Conservation (phyloP, 345 rosid genomes). For the Anastatica hierochuntica region DNA sequence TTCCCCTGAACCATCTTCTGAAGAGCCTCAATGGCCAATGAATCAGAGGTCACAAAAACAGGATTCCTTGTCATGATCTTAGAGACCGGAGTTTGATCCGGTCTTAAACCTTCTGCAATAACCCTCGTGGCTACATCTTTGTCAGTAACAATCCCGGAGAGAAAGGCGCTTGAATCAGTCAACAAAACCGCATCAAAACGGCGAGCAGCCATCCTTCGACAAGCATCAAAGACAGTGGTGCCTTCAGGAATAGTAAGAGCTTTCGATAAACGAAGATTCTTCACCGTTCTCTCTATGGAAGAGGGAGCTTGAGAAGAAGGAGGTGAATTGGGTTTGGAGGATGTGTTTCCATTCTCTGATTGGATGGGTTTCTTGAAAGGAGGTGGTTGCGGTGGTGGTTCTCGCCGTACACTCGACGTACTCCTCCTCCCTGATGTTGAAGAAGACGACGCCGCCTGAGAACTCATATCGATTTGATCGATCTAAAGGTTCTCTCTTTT, state of each 20-base stretch:
- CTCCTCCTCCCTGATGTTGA: slow-evolving; percentile 39
- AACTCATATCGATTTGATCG: too few species aligned
- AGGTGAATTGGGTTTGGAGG: slow-evolving; percentile 69
- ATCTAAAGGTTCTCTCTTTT: too few species aligned
- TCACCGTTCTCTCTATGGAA: slow-evolving; percentile 76
- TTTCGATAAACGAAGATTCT: slow-evolving; percentile 78
- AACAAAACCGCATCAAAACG: slow-evolving; percentile 84
- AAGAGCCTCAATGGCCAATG: slow-evolving; percentile 89
- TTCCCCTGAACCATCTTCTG: slow-evolving; percentile 98
- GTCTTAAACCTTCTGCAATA: slow-evolving; percentile 87
- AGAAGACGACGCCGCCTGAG: slow-evolving; percentile 42
- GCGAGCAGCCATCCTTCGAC: slow-evolving; percentile 88
- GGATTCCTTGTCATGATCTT: slow-evolving; percentile 93
- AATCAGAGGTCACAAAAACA: slow-evolving; percentile 70
- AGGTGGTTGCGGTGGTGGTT: slow-evolving; percentile 34
- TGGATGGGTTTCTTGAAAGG: slow-evolving; percentile 39
- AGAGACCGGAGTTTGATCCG: slow-evolving; percentile 82
- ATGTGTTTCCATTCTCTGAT: slow-evolving; percentile 40
- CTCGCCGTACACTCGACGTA: slow-evolving; percentile 38
- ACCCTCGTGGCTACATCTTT: slow-evolving; percentile 85
- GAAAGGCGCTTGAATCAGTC: slow-evolving; percentile 84
- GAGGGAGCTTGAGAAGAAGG: slow-evolving; percentile 38
- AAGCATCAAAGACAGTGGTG: slow-evolving; percentile 81
- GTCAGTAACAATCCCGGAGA: slow-evolving; percentile 87
- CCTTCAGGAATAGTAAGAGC: slow-evolving; percentile 96